A percentile compares a stretch with the other conserved stretches of the same genome.
phyloP scores from a whole-genome alignment of 1,284 basidiomycete species.

The Trametes pubescens region DNA sequence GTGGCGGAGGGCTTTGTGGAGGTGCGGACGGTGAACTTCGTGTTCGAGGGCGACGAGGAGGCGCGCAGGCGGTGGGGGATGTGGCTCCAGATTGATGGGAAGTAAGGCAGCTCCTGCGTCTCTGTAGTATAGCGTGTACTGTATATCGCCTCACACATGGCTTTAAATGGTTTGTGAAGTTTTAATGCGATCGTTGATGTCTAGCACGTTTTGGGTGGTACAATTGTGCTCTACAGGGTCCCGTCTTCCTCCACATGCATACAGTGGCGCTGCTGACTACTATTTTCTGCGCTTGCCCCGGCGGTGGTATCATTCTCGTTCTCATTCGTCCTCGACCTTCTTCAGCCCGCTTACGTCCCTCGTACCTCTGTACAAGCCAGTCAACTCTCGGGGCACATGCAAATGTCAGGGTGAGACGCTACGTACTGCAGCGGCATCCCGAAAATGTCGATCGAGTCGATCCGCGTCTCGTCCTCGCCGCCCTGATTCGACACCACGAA shows the following conservation, averaged over 20 bases:
- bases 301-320: background rate
- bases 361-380: constrained; percentile 51
- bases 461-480: constrained; percentile 76
- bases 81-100: constrained; percentile 79
- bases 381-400: background rate
- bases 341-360: constrained; percentile 64
- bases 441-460: constrained; percentile 80
- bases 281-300: background rate
- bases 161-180: no score
- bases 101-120: constrained; percentile 42
- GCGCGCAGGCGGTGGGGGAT: constrained; percentile 78
- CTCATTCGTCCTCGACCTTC: constrained; percentile 51
- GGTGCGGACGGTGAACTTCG: constrained; percentile 80
- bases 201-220: background rate
- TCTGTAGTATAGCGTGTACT: background rate
- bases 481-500: constrained; percentile 83
- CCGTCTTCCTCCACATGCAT: constrained; percentile 6
- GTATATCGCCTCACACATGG: background rate
- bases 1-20: constrained; percentile 79
- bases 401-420: constrained; percentile 38
- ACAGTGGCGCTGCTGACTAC: background rate
- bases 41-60: constrained; percentile 78
- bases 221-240: background rate
- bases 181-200: background rate
- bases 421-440: constrained; percentile 71